phyloP scores from a whole-genome alignment of 2,329 filamentous ascomycete genomes.

The Geosmithia morbida region DNA sequence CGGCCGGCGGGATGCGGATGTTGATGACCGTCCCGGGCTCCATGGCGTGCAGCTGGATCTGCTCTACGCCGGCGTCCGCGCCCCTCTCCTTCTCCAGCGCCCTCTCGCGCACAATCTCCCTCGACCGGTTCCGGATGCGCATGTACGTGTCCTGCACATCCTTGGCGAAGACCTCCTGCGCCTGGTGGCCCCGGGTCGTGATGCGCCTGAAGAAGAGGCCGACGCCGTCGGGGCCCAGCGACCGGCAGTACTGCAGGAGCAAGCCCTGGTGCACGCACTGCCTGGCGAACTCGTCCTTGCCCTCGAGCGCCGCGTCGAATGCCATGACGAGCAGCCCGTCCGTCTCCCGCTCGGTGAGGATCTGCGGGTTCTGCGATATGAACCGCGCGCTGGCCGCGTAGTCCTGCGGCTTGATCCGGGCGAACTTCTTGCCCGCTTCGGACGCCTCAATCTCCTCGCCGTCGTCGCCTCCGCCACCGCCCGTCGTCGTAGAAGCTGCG shows the following conservation, averaged over 20 bases:
- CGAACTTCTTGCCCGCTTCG: constrained; percentile 65
- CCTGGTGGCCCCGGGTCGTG: constrained; percentile 72
- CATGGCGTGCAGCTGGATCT: constrained; percentile 94
- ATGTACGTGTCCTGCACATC: constrained; percentile 83
- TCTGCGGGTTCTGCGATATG: constrained; percentile 61
- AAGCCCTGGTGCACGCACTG: constrained; percentile 90
- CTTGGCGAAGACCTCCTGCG: constrained; percentile 78
- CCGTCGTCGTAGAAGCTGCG: constrained; percentile 6
- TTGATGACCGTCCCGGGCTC: constrained; percentile 86
- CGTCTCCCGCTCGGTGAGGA: constrained; percentile 74
- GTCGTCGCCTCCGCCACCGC: constrained; percentile 36
- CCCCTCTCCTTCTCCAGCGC: constrained; percentile 26
- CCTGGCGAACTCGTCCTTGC: constrained; percentile 59
- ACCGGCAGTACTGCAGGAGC: constrained; percentile 86
- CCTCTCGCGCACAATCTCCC: constrained; percentile 49
- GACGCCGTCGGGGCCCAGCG: constrained; percentile 66
- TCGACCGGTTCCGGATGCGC: constrained; percentile 63
- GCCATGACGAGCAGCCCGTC: constrained; percentile 84
- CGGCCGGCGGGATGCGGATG: constrained; percentile 58
- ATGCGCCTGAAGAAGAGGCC: constrained; percentile 93
- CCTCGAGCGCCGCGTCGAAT: constrained; percentile 74
- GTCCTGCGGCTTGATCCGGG: constrained; percentile 60
- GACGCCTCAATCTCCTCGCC: constrained; percentile 66
- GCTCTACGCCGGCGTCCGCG: constrained; percentile 58
- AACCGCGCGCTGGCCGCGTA: constrained; percentile 63